Base-by-base conservation (phyloP, 2,329 filamentous ascomycete genomes). In the Verticillium albo-atrum region DNA sequence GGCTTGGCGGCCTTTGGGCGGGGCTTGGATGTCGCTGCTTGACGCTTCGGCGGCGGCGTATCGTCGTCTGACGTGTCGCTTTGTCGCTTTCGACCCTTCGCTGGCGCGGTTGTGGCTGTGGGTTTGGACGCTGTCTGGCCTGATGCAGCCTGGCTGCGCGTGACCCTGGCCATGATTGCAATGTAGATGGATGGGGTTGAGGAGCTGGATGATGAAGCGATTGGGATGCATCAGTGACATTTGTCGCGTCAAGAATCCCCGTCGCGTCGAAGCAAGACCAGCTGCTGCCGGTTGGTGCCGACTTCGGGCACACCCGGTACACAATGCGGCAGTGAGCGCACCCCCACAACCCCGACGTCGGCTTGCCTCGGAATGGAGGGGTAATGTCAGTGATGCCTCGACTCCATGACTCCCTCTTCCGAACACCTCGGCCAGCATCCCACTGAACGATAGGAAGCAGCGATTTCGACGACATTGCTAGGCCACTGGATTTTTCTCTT, bases 321-420 rank as follows among this genome's bases (percentile, higher is more conserved):
- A 9, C n/a, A 3, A 17, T 42, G 10, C 35, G n/a, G 35, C 35
- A n/a, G 35, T 17, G 15, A 42, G 14, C 17, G 17, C 3, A 37
- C 35, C 35, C 35, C 35, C 14, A 12, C 17, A 20, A 20, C 27
- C n/a, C 54, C 30, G 53, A 25, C 15, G 7, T 55, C 54, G 54
- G 54, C 54, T 55, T 37, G 54, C 32, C 54, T 55, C 54, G 54
- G 54, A 26, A 55, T 37, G 54, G 54, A 20, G 54, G 54, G 54
- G 54, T 56, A 26, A 20, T 28, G 42, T n/a, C 9, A n/a, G 42
- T 47, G 42, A 47, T 47, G 20, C n/a, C n/a, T 47, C 42, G 42
- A 47, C 42, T 47, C 42, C 42, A 7, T 47, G 42, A 47, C 20
- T 47, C 20, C 10, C 3, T 47, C 37, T 47, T n/a, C n/a, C 17